Base-by-base conservation (phyloP, 2,329 filamentous ascomycete species). In the Botrytis medusae region DNA sequence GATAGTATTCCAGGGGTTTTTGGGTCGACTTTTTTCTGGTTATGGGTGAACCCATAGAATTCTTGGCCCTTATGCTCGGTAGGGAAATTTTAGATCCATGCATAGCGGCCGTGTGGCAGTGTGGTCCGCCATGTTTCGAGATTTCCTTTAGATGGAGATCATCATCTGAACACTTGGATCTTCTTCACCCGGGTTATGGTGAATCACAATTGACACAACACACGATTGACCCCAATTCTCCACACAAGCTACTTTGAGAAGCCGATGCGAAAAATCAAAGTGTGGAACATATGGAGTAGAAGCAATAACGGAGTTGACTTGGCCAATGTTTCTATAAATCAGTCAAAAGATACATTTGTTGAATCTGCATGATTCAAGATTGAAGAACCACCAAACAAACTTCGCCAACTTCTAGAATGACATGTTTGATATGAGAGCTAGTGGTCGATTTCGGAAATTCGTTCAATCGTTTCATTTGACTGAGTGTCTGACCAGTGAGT, bases 161-260 rank as follows among this genome's bases (percentile, higher is more conserved):
- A 76, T 78, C 78, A 78, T 80, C 79, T 76, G 77, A 79, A 79
- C 78, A 77, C 76, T 74, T 80, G 79, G 77, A 76, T 69, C 78
- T 65, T 77, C 74, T 75, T 78, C 77, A 76, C 59, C 51, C 71
- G 74, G 74, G 62, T 76, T 74, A 74, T 76, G 75, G 68, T 79
- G 78, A 79, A 79, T 77, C 79, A 78, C 75, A 71, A 77, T 76
- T 72, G 77, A 77, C 75, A 77, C 75, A 72, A 72, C 54, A 65
- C 62, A 74, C 73, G 62, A 65, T 73, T 72, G 69, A 65, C 44
- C 59, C 67, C 68, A 57, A 71, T 32, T 46, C 48, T 62, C 65
- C 59, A 62, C 67, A 71, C 67, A 62, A 69, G 67, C 46, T 54
- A 57, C 72, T 71, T 71, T 40, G 59, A 71, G 68, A 63, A 71